phyloP scores from a whole-genome alignment of 2,329 filamentous ascomycete species.

The Beauveria rudraprayagi region DNA sequence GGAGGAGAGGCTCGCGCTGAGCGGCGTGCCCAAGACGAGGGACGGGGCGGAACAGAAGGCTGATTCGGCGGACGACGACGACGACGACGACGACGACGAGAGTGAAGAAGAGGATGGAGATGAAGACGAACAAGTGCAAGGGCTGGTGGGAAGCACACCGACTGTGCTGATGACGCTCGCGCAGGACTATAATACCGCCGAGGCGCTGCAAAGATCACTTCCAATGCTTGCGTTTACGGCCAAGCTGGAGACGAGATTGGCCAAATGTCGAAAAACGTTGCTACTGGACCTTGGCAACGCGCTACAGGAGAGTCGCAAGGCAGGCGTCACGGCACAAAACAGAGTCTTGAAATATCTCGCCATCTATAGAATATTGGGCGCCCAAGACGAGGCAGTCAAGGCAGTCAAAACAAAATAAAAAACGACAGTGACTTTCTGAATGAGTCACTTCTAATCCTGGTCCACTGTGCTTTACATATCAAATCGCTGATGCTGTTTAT shows the following conservation, averaged over 20 bases:
- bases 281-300: slow-evolving; percentile 48
- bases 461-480: neutral
- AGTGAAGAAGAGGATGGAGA: slow-evolving; percentile 35
- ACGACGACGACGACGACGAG: slow-evolving; percentile 17
- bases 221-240: slow-evolving; percentile 41
- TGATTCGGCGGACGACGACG: neutral
- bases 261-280: slow-evolving; percentile 47
- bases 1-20: slow-evolving; percentile 55
- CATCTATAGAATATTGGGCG: slow-evolving; percentile 45
- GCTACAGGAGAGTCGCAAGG: slow-evolving; percentile 35
- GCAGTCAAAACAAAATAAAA: slow-evolving; percentile 25
- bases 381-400: slow-evolving; percentile 45
- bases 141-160: slow-evolving; percentile 38
- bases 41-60: slow-evolving; percentile 7
- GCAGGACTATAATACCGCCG: slow-evolving; percentile 35
- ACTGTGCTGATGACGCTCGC: slow-evolving; percentile 38
- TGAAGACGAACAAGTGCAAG: slow-evolving; percentile 26
- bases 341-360: slow-evolving; percentile 44
- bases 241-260: slow-evolving; percentile 44
- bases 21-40: slow-evolving; percentile 21
- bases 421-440: slow-evolving; percentile 24
- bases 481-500: slow-evolving; percentile 12
- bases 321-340: slow-evolving; percentile 33
- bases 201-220: slow-evolving; percentile 34
- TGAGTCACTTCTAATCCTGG: slow-evolving; percentile 6